Conservation (phyloP, 345 rosid genomes). For the Sonneratia alba region DNA sequence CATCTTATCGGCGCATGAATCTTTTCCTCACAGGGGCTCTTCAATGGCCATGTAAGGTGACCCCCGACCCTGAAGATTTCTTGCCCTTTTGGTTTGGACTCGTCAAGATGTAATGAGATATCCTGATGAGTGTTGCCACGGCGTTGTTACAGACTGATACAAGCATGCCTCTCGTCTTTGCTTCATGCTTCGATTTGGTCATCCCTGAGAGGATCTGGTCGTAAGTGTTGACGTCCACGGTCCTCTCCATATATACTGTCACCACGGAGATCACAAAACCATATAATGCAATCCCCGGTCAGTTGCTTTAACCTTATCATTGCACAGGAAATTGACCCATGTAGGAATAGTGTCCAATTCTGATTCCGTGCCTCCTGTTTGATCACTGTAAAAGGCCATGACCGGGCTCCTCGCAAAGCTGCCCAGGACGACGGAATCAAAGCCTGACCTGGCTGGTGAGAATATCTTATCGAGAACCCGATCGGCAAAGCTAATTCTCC, state of each 20-base stretch:
- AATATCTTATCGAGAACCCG: constrained; percentile 55
- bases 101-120: constrained; percentile 41
- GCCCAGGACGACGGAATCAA: constrained; percentile 65
- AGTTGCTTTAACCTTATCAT: constrained; percentile 36
- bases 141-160: constrained; percentile 48
- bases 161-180: constrained; percentile 37
- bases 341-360: constrained; percentile 11
- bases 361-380: not conserved
- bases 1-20: constrained; percentile 8
- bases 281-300: constrained; percentile 62
- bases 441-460: constrained; percentile 56
- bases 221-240: constrained; percentile 44
- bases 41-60: constrained; percentile 14
- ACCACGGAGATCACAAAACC: constrained; percentile 69
- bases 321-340: constrained; percentile 38
- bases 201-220: constrained; percentile 61
- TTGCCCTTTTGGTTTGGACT: not conserved
- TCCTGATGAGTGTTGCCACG: constrained; percentile 58
- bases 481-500: constrained; percentile 33
- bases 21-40: constrained; percentile 2
- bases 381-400: constrained; percentile 26
- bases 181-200: constrained; percentile 61
- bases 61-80: not conserved
- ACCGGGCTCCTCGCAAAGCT: constrained; percentile 73
- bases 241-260: constrained; percentile 70